Percentiles rank a stretch among this genome's conserved stretches.
Evolutionary conservation across 495 filamentous ascomycete genomes (phyloP).

Genomic region (Parmelia sp.): DNA sequence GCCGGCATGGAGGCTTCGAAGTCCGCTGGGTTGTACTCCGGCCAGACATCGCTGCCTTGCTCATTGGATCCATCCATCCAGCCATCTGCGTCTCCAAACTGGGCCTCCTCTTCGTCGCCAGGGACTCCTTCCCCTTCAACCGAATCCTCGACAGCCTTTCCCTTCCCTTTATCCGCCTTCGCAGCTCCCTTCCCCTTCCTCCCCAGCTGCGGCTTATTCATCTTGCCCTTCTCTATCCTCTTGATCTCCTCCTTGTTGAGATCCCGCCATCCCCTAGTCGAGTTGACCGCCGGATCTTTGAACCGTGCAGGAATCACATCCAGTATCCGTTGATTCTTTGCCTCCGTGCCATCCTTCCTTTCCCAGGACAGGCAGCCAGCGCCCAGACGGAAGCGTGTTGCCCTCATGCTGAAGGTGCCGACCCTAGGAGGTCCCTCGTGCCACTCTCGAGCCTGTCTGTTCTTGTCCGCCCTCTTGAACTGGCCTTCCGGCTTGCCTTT

Average conservation of each 20-base stretch:
- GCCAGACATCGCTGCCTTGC: not conserved
- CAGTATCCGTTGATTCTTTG: slow-evolving; percentile 1
- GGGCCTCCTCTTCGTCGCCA: not conserved
- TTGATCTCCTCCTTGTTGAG: not conserved
- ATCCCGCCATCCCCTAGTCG: not conserved
- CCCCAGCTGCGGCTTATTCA: not conserved
- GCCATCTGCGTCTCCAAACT: not conserved
- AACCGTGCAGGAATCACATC: not conserved
- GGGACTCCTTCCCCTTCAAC: not conserved
- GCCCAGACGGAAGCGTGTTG: not conserved
- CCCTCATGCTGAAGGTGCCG: slow-evolving; percentile 3
- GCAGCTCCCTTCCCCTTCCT: not conserved
- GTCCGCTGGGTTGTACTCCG: not conserved
- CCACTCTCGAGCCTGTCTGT: not conserved
- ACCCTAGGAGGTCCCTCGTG: slow-evolving; percentile 2
- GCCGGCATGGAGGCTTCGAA: not conserved
- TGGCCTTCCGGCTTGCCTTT: not conserved
- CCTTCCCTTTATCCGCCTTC: not conserved
- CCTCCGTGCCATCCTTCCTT: not conserved
- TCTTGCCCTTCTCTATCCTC: not conserved
- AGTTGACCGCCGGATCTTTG: not conserved
- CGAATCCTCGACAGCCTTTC: not conserved
- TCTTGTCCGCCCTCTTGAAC: not conserved
- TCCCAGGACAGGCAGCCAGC: slow-evolving; percentile 6
- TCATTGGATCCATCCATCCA: not conserved